These are phyloP conservation scores for Boletus rubescentipes DNA, from an alignment of 768 basidiomycete species.

Conservation along the genomic window DNA sequence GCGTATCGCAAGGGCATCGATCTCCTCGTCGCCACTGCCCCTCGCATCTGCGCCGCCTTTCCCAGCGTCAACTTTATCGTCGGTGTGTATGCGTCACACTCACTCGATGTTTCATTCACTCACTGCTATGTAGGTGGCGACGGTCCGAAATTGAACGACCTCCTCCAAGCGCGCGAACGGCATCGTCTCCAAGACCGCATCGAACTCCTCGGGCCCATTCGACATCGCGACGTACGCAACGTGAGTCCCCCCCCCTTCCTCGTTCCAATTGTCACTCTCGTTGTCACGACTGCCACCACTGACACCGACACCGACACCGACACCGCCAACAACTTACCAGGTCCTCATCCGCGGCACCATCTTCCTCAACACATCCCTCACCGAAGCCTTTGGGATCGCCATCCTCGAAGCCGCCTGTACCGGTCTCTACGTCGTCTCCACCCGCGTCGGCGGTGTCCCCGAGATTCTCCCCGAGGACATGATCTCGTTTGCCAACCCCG, in stretches of 20 bases:
- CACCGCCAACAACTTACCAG: too few species aligned
- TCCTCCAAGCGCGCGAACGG: slow-evolving; percentile 95
- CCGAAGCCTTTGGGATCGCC: slow-evolving; percentile 96
- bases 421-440: slow-evolving; percentile 91
- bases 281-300: neutral
- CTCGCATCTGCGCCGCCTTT: slow-evolving; percentile 81
- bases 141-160: slow-evolving; percentile 91
- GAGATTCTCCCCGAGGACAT: slow-evolving; percentile 93
- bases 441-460: slow-evolving; percentile 92
- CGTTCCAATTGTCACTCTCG: fast-evolving
- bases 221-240: slow-evolving; percentile 77
- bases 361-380: slow-evolving; percentile 93
- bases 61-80: slow-evolving; percentile 88
- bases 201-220: slow-evolving; percentile 80
- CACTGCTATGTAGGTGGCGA: slow-evolving; percentile 80
- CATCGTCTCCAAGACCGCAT: slow-evolving; percentile 88
- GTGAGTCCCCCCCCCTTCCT: slow-evolving; percentile 47
- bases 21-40: slow-evolving; percentile 88
- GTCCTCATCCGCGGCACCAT: slow-evolving; percentile 86
- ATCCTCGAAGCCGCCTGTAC: slow-evolving; percentile 96
- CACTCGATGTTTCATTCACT: neutral
- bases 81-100: slow-evolving; percentile 42
- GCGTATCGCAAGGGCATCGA: slow-evolving; percentile 97
- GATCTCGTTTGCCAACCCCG: slow-evolving; percentile 93
- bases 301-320: neutral